Evolutionary conservation across 2,329 filamentous ascomycete genomes (phyloP).

Genomic region (Neopestalotiopsis clavispora): DNA sequence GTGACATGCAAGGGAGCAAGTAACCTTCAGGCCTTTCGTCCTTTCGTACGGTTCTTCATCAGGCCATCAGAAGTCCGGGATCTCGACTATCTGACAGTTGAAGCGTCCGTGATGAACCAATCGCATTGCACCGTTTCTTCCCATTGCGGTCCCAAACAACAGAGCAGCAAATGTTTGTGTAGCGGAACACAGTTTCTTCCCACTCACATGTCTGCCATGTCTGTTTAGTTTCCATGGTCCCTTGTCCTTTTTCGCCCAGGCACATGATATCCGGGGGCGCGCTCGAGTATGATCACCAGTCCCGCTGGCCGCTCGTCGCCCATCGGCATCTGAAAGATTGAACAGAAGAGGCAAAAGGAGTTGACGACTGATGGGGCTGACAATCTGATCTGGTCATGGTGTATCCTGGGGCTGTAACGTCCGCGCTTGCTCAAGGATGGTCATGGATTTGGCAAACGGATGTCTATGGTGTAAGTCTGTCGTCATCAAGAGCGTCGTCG

Average conservation of each 20-base stretch:
- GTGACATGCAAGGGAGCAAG: background rate
- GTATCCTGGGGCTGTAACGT: background rate
- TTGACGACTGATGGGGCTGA: background rate
- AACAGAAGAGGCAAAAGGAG: background rate
- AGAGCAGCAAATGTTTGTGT: background rate
- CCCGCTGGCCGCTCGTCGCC: background rate
- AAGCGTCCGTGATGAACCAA: constrained; percentile 13
- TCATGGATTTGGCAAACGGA: too few species aligned
- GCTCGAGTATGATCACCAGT: background rate
- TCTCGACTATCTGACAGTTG: background rate
- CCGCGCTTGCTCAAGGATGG: background rate
- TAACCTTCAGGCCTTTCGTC: background rate
- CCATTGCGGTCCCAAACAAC: background rate
- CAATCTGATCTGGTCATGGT: background rate
- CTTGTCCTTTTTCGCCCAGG: background rate
- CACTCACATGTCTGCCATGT: constrained; percentile 11
- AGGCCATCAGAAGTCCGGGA: background rate
- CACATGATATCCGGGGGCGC: constrained; percentile 3
- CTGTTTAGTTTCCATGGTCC: background rate
- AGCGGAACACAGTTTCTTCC: background rate
- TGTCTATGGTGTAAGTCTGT: too few species aligned
- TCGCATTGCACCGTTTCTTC: background rate
- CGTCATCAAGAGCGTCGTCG: too few species aligned
- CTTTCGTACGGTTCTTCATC: background rate
- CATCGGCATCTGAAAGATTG: background rate